These are phyloP conservation scores for Apostasia ramifera DNA, from an alignment of 106 monocot genomes.

Conservation along the genomic window DNA sequence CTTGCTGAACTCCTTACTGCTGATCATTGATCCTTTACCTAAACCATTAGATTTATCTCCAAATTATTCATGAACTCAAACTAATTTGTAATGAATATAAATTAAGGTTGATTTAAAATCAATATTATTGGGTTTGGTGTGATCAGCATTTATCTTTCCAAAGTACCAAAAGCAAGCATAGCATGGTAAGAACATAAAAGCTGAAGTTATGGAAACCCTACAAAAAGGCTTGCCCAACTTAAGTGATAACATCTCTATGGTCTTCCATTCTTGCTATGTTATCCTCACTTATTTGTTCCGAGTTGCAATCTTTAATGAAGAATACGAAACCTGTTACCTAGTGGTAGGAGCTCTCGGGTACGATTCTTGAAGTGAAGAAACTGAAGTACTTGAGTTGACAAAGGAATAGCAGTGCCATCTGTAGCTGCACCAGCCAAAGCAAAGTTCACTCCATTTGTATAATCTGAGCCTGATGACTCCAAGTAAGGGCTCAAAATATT, in stretches of 20 bases:
- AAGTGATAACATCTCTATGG: too few species aligned
- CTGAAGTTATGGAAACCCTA: too few species aligned
- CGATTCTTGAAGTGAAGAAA: slow-evolving; percentile 67
- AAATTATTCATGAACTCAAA: too few species aligned
- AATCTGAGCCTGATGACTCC: slow-evolving; percentile 54
- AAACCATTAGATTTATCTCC: neutral
- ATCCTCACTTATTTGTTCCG: too few species aligned
- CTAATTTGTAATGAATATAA: neutral
- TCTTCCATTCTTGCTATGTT: too few species aligned
- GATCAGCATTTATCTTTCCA: too few species aligned
- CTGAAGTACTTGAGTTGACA: slow-evolving; percentile 39
- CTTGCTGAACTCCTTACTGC: slow-evolving; percentile 25
- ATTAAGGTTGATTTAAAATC: neutral
- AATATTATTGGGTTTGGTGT: too few species aligned
- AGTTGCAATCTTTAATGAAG: too few species aligned
- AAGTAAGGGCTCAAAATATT: slow-evolving; percentile 46
- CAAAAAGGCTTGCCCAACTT: too few species aligned
- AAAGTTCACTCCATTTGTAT: slow-evolving; percentile 46
- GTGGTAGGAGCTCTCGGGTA: slow-evolving; percentile 31
- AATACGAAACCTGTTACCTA: slow-evolving; percentile 15
- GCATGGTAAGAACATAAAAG: too few species aligned
- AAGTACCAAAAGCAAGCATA: too few species aligned
- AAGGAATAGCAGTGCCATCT: slow-evolving; percentile 19
- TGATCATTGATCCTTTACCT: slow-evolving; percentile 40
- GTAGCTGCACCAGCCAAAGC: slow-evolving; percentile 44